A percentile compares a stretch with the other conserved stretches of the same genome.
Evolutionary conservation across 1,284 basidiomycete genomes (phyloP).

Genomic region (Salmacisia buchloeana): DNA sequence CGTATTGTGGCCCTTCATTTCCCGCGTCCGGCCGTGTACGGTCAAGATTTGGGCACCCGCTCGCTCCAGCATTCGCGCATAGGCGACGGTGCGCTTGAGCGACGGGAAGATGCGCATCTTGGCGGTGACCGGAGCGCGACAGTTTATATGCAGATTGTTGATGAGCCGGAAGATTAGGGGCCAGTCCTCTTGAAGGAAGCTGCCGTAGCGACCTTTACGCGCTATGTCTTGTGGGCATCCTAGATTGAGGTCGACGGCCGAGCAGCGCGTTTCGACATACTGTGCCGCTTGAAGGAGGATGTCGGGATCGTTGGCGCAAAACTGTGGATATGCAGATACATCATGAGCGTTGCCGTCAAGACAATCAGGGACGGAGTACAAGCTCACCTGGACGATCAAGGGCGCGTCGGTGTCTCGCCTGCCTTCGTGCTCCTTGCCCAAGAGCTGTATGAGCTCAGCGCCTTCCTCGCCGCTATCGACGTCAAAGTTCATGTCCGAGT

Average conservation of each 20-base stretch:
- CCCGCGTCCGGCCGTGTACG: slow-evolving; percentile 82
- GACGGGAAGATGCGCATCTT: slow-evolving; percentile 90
- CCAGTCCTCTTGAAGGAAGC: slow-evolving; percentile 93
- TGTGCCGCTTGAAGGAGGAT: slow-evolving; percentile 55
- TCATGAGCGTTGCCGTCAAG: not conserved
- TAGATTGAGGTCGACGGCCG: slow-evolving; percentile 90
- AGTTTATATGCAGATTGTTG: slow-evolving; percentile 62
- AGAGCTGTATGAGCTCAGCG: slow-evolving; percentile 10
- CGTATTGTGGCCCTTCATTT: slow-evolving; percentile 73
- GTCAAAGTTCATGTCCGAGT: slow-evolving; percentile 33
- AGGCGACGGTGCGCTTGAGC: slow-evolving; percentile 79
- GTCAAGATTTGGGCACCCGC: slow-evolving; percentile 93
- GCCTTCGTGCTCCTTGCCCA: slow-evolving; percentile 61
- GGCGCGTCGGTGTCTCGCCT: slow-evolving; percentile 63
- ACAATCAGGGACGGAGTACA: not conserved
- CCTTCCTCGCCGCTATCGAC: slow-evolving; percentile 33
- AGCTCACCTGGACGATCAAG: slow-evolving; percentile 66
- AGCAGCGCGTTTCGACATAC: slow-evolving; percentile 51
- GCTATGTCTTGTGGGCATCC: slow-evolving; percentile 92
- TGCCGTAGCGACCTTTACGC: slow-evolving; percentile 75
- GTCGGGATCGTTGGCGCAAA: slow-evolving; percentile 83
- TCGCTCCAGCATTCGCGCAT: slow-evolving; percentile 87
- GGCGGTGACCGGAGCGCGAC: slow-evolving; percentile 84
- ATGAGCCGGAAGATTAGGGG: slow-evolving; percentile 56
- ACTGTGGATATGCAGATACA: slow-evolving; percentile 52